These are phyloP conservation scores for Chalciporus sp. DNA, from an alignment of 1,284 basidiomycete genomes.

Conservation along the genomic window DNA sequence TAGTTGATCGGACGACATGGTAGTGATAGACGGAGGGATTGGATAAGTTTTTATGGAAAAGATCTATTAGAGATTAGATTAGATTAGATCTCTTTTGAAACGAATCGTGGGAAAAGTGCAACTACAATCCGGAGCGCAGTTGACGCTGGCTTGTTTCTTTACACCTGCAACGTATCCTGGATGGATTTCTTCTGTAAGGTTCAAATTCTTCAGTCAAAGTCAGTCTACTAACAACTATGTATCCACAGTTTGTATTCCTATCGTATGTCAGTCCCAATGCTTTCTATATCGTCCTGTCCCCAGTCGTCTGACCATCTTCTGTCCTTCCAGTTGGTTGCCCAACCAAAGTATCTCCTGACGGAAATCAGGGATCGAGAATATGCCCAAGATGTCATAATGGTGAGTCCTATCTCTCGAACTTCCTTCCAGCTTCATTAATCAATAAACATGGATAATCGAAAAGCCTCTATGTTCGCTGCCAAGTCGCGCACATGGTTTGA, in stretches of 20 bases:
- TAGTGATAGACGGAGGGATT: constrained; percentile 4
- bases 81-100: too few relatives aligned
- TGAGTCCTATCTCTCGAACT: constrained; percentile 18
- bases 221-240: neutral
- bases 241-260: constrained; percentile 48
- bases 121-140: neutral
- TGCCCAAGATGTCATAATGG: constrained; percentile 55
- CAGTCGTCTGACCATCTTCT: constrained; percentile 15
- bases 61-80: too few relatives aligned
- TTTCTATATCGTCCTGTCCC: constrained; percentile 1
- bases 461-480: constrained; percentile 48
- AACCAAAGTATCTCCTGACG: constrained; percentile 47
- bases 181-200: constrained; percentile 39
- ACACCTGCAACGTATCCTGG: neutral
- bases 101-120: neutral
- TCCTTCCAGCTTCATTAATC: too few relatives aligned
- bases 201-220: neutral
- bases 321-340: constrained; percentile 49
- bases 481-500: constrained; percentile 57
- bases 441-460: neutral
- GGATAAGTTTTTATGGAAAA: too few relatives aligned
- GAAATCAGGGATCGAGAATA: constrained; percentile 43
- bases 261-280: constrained; percentile 41
- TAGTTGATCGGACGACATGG: constrained; percentile 25
- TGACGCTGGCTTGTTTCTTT: too few relatives aligned